Evolutionary conservation across 495 filamentous ascomycete species (phyloP).

Genomic region (Penicillium daleae): DNA sequence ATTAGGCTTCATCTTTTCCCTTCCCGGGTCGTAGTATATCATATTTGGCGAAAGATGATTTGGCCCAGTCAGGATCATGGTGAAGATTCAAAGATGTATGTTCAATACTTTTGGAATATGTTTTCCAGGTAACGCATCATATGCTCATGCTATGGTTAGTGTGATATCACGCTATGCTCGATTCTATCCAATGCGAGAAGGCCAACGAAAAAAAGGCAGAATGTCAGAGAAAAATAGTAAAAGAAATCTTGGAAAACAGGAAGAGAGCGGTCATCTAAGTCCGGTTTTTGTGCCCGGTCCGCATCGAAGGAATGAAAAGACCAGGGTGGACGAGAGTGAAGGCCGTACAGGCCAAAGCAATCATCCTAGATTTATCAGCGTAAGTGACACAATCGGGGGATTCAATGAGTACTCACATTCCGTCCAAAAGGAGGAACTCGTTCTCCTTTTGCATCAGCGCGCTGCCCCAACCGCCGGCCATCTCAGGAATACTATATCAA

Average conservation of each 20-base stretch:
- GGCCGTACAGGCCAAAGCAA: constrained; percentile 46
- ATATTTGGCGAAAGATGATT: background rate
- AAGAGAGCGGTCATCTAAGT: constrained; percentile 9
- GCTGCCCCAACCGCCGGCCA: constrained; percentile 71
- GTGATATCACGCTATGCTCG: background rate
- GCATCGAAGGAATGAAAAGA: constrained; percentile 50
- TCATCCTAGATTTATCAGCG: constrained; percentile 44
- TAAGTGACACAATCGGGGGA: background rate
- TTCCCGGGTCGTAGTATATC: background rate
- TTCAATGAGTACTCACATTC: constrained; percentile 45
- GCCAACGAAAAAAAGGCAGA: background rate
- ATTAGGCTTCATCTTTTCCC: background rate
- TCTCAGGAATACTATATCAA: constrained; percentile 57
- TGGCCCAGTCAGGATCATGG: too few species aligned
- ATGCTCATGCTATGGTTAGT: background rate
- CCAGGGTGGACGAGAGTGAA: constrained; percentile 57
- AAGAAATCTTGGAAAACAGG: background rate
- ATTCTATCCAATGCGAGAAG: constrained; percentile 8
- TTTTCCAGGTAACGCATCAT: background rate
- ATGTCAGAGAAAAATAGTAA: background rate
- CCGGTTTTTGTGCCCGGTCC: constrained; percentile 35
- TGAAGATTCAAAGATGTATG: background rate
- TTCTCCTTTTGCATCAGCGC: constrained; percentile 67
- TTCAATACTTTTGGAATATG: background rate
- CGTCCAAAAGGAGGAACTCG: constrained; percentile 66